Base-by-base conservation (phyloP, 176 grass and related monocot species). In the Oryza coarctata region DNA sequence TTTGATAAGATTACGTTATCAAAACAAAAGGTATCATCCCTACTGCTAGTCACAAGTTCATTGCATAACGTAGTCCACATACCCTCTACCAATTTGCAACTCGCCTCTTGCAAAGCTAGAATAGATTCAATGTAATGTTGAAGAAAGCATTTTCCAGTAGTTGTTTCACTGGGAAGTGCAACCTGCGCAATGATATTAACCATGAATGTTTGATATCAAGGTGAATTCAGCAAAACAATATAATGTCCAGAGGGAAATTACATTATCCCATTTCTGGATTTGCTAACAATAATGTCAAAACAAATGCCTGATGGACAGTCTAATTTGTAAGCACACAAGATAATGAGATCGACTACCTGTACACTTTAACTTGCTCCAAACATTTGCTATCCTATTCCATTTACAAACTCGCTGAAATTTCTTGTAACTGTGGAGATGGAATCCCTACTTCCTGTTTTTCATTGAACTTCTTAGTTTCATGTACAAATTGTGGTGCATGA, bases 51-150 rank as follows among this genome's bases (percentile, higher is more conserved):
- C 31, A 22, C 4, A 17, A 72, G 41, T 73, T 13, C 20, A 72
- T 71, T 67, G 44, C 22, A 18, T 18, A 68, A 3, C 29, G 31
- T 47, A 86, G 11, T 75, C 17, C 47, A 28, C 45, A 14, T 90
- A 95, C 96, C 96, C 47, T 90, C 77, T 80, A 67, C 77, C 67
- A 82, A 43, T 90, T 88, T 88, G 88, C 88, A 89, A 80, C 88
- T 95, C 29, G 93, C 81, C 44, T 91, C 96, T 80, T 98, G 93
- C 76, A 98, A 86, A 71, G 90, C 83, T 60, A 98, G 76, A 89
- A 98, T 98, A 62, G 92, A 93, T 29, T 98, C 92, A 69, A 95
- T 91, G 52, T 98, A 98, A 47, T 98, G 95, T 70, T 95, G 92
- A 74, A 98, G 87, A 75, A 94, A 98, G 75, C 90, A 98, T 88